Evolutionary conservation across 352 stramenopile genomes (phyloP), one percentile per base, ranked within the genome.

Genomic region (Phytophthora brassicae): DNA sequence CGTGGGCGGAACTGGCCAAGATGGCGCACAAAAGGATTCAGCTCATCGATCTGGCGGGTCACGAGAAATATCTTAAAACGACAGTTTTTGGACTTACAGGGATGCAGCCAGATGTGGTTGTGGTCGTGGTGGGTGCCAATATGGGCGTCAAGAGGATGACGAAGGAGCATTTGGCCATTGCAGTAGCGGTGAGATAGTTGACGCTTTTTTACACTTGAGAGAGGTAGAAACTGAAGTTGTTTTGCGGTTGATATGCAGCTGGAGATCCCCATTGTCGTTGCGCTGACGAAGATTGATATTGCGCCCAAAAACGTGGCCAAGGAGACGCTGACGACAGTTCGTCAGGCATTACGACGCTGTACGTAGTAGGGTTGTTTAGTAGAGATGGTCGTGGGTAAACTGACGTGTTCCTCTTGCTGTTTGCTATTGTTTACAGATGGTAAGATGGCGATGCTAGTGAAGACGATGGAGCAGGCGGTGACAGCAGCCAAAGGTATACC

Each of bases 41-140:
- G 65, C 68, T 95, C n/a, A 95, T 95, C 51, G 86, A 95, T 48
- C 64, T 95, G 49, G 86, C 86, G 0, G 71, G 97, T 12, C 97
- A 99, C 68, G 97, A 99, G 60, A 98, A 98, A 64, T 99, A 99
- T 77, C 81, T 99, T 35, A 99, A 99, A 81, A 99, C 97, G 33
- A 99, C 97, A 16, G 97, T 99, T 44, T 99, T 99, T 80, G 97
- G 97, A 6, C 90, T 99, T 26, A 99, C 96, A 12, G 96, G 92
- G 24, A 98, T 98, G 77, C 93, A 98, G 65, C 94, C 95, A 6
- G 95, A 99, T 75, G 96, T 98, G 53, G 89, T 94, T 8, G 79
- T 99, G 2, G 94, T 99, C 17, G 83, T 99, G 0, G 79, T 97
- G 2, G 94, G 94, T 14, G 88, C 88, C 29, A 98, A 98, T 70